These are phyloP conservation scores for Aspergillus clavatus DNA, from an alignment of 2,329 filamentous ascomycete genomes.

Conservation along the genomic window DNA sequence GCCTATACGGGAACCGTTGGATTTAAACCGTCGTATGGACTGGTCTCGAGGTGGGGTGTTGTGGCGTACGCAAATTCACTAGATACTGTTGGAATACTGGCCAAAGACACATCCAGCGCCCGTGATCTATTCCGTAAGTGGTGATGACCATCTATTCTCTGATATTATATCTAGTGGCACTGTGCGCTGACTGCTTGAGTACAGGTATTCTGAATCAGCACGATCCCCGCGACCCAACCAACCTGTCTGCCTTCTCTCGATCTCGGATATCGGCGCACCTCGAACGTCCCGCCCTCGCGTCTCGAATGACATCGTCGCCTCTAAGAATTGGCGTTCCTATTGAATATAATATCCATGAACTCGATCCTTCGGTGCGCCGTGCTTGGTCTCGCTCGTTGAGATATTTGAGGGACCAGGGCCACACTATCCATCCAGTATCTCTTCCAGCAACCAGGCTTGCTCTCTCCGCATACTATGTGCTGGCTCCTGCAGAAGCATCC, in stretches of 20 bases:
- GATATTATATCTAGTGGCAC: background rate
- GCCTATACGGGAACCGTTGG: conserved; percentile 79
- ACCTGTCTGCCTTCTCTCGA: conserved; percentile 55
- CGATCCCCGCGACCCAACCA: conserved; percentile 72
- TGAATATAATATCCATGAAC: conserved; percentile 85
- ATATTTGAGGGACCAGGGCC: conserved; percentile 59
- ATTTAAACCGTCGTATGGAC: conserved; percentile 88
- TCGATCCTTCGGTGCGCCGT: conserved; percentile 63
- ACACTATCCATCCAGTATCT: conserved; percentile 68
- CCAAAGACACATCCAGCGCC: conserved; percentile 50
- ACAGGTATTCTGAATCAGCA: conserved; percentile 52
- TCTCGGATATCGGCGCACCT: conserved; percentile 46
- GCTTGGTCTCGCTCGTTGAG: conserved; percentile 64
- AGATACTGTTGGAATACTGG: conserved; percentile 80
- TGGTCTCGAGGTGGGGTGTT: conserved; percentile 79
- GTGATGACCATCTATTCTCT: conserved; percentile 24
- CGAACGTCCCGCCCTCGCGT: conserved; percentile 16
- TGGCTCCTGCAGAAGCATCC: conserved; percentile 90
- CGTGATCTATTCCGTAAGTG: conserved; percentile 47
- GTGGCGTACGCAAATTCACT: conserved; percentile 89
- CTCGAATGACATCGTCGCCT: conserved; percentile 21
- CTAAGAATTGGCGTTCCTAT: conserved; percentile 56
- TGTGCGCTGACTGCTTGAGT: conserved; percentile 28
- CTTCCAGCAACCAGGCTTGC: conserved; percentile 80
- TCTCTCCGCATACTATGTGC: conserved; percentile 88